Evolutionary conservation across 805 yeast species (phyloP), one percentile per base, ranked within the genome.

Genomic region (Allodekkera sacchari): DNA sequence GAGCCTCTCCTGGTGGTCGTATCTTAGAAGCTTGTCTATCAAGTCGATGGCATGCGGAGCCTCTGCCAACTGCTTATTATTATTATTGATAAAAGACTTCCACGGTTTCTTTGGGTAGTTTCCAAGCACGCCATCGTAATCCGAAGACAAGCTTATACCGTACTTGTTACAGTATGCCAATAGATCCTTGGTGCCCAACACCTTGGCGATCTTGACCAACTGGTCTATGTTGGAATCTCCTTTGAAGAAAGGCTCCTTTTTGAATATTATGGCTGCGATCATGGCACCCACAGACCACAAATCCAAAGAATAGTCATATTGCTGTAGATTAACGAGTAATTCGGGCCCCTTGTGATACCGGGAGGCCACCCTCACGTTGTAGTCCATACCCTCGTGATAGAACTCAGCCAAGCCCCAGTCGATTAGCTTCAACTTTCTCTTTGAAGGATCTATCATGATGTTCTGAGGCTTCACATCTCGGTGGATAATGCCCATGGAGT

Each of bases 371-470:
- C 96, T 69, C 15, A 84, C 95, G 49, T 87, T 87, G 59, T 83
- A 87, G 44, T 84, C 94, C 30, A 81, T 82, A 5, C 89, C 92
- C 3, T 82, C 79, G 52, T 87, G 95, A 57, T 87, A 87, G 51
- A 83, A 87, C 54, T 87, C 96, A 6, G 95, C 95, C 38, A 87
- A 61, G 11, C 96, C 96, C 96, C 96, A 87, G 61, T 87, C 96
- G 42, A 87, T 87, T 34, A 87, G 69, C 45, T 89, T 70, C 48
- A 87, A 60, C 25, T 64, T 61, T 43, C 68, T 70, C 28, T 52
- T 55, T 17, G 65, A 60, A 39, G 85, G 95, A 57, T 87, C 95
- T 44, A 85, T 85, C 95, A 85, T 85, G 27, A 85, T 84, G 50
- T 85, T 85, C 55, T 85, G 95, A 8, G 95, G 95, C 53, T 85